Base-by-base conservation (phyloP, 2,329 filamentous ascomycete species). In the Fusarium brevicatenulatum region DNA sequence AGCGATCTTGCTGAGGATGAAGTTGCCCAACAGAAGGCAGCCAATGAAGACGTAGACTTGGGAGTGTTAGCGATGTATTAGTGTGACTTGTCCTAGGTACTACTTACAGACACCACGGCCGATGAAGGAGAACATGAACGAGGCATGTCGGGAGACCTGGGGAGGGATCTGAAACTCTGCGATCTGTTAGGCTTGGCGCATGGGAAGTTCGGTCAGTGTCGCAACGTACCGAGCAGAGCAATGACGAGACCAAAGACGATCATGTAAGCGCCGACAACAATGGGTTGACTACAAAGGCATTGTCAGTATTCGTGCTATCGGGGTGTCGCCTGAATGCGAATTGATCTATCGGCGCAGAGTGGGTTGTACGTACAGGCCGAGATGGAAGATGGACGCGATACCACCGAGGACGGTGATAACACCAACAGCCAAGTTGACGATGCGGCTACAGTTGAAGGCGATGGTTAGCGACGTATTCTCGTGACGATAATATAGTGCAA, bases 51-150 rank as follows among this genome's bases (percentile, higher is more conserved):
- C 89, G 89, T 99, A 99, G 87, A 99, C 95, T 97, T 68, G 4
- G 28, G 21, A 46, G 67, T 32, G 68, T 75, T 50, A 58, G 60
- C 25, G 15, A n/a, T 6, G 11, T 4, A 42, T 19, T 6, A 3
- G 30, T 23, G 5, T 25, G 25, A 25, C 25, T 25, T 25, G 25
- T 25, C 25, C 25, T 25, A 25, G 25, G 25, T 25, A 25, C 25
- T 25, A 91, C 94, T 85, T 90, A 97, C 95, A 98, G 82, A 94
- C 88, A 84, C 96, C 96, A 81, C 96, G 95, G 70, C 96, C 96
- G 77, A 98, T 85, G 88, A 99, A 98, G 65, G 94, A 97, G 87
- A 98, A 98, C 84, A 98, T 91, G 87, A 99, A 99, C 16, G 94
- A 97, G 61, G 95, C 95, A 86, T 98, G 97, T 85, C 94, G 92